Base-by-base conservation (phyloP, 331 rosid genomes). In the Arachis monticola region DNA sequence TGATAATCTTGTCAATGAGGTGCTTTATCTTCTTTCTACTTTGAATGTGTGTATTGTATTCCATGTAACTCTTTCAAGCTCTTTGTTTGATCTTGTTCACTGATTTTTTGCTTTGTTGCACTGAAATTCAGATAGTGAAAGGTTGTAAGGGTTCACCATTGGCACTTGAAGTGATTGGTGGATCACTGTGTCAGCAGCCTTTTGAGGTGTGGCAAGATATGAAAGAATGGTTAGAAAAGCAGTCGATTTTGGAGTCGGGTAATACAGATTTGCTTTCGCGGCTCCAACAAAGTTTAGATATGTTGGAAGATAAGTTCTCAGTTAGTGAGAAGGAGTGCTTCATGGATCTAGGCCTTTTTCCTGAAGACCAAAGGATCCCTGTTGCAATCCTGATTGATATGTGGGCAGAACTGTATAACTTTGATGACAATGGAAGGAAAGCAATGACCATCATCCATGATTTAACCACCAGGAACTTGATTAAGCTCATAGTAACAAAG, bases 341-440 rank as follows among this genome's bases (percentile, higher is more conserved):
- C 85, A 56, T 88, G 81, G 98, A 93, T 69, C 80, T 93, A 0
- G 89, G 91, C 12, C 78, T 88, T 17, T 93, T 93, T 82, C 96
- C 87, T 2, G 87, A 87, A 83, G 90, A 83, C 64, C 89, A 80
- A 63, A 87, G 84, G 73, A 93, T 93, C 14, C 84, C 93, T 47
- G 90, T 72, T 68, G 9, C 88, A 38, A 77, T 82, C 41, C 92
- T 93, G 48, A 77, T 90, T 77, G 94, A 90, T 81, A 86, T 93
- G 46, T 90, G 88, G 93, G 67, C 79, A 30, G 91, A 82, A 69
- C 73, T 73, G 64, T 41, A 88, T 70, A 72, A 48, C 14, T 48
- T 81, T 11, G 70, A 82, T 62, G 87, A 82, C 55, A 78, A 73
- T 51, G 85, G 72, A 2, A 45, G 58, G 13, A 6, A 64, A 12